These are phyloP conservation scores for Perilla frutescens DNA, from an alignment of 257 asterid genomes.

Conservation along the genomic window DNA sequence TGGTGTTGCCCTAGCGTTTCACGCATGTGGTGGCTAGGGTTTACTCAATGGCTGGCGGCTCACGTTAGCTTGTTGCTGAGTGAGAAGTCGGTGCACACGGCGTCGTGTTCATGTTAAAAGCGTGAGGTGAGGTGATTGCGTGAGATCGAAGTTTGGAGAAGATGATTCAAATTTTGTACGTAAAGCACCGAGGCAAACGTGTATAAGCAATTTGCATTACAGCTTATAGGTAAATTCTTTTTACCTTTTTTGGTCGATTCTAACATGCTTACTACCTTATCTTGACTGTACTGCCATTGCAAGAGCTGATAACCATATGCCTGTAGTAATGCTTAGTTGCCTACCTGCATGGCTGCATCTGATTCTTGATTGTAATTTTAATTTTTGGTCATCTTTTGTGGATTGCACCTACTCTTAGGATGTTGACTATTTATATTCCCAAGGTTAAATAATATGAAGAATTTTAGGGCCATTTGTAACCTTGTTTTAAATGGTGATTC, in stretches of 20 bases:
- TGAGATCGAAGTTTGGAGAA: conserved; percentile 31
- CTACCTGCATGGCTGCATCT: not conserved
- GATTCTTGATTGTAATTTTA: not conserved
- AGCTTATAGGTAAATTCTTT: conserved; percentile 27
- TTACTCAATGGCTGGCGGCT: conserved; percentile 20
- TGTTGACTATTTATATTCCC: not conserved
- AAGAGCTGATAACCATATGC: not conserved
- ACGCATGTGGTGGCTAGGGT: conserved; percentile 30
- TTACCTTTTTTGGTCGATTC: not conserved
- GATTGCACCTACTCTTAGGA: not conserved
- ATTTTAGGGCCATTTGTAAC: not conserved
- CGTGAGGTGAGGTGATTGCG: conserved; percentile 33
- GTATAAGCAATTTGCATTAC: conserved; percentile 7
- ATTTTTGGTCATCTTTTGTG: not conserved
- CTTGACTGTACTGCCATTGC: not conserved
- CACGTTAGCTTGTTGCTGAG: conserved; percentile 10
- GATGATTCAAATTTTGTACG: conserved; percentile 7
- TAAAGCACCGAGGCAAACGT: conserved; percentile 24
- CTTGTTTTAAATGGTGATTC: not conserved
- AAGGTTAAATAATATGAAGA: not conserved
- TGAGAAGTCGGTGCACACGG: not conserved
- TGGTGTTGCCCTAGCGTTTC: conserved; percentile 12
- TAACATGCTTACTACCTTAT: not conserved
- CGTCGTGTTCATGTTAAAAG: conserved; percentile 13
- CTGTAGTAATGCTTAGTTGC: not conserved